Conservation (phyloP, 441 rosid genomes). For the Populus tomentosa region DNA sequence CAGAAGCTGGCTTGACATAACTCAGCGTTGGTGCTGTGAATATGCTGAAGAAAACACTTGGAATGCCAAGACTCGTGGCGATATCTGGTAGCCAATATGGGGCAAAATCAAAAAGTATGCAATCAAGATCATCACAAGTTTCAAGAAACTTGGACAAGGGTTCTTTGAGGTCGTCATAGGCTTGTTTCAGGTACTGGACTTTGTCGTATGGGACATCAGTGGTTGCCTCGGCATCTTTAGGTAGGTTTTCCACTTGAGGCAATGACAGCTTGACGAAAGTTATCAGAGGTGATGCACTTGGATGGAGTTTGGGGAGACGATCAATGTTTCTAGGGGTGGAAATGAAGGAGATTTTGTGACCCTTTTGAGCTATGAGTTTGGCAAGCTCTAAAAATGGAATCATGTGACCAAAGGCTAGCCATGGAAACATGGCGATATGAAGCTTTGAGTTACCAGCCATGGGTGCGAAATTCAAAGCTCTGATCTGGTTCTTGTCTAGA, state of each 20-base stretch:
- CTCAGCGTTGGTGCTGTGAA: not conserved
- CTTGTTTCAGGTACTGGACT: conserved; percentile 31
- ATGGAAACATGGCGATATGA: conserved; percentile 21
- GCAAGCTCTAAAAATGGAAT: conserved; percentile 19
- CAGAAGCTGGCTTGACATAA: not conserved
- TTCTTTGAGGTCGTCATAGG: conserved; percentile 30
- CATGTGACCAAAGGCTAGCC: conserved; percentile 25
- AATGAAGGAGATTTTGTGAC: conserved; percentile 18
- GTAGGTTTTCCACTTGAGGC: not conserved
- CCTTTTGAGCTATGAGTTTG: conserved; percentile 13
- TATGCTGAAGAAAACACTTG: conserved; percentile 19
- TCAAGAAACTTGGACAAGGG: conserved; percentile 29
- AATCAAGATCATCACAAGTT: conserved; percentile 21
- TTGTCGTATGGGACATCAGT: conserved; percentile 32
- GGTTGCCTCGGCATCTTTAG: conserved; percentile 29
- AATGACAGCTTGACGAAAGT: conserved; percentile 8
- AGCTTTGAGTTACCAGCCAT: conserved; percentile 6
- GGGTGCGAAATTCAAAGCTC: not conserved
- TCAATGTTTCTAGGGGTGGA: conserved; percentile 23
- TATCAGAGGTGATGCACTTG: not conserved
- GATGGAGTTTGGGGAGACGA: conserved; percentile 18
- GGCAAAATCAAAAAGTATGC: conserved; percentile 42
- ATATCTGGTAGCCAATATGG: conserved; percentile 32
- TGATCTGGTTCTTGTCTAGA: not conserved
- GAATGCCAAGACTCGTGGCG: conserved; percentile 17